Conservation (phyloP, 164 flowering plant species). For the Vitis amurensis region DNA sequence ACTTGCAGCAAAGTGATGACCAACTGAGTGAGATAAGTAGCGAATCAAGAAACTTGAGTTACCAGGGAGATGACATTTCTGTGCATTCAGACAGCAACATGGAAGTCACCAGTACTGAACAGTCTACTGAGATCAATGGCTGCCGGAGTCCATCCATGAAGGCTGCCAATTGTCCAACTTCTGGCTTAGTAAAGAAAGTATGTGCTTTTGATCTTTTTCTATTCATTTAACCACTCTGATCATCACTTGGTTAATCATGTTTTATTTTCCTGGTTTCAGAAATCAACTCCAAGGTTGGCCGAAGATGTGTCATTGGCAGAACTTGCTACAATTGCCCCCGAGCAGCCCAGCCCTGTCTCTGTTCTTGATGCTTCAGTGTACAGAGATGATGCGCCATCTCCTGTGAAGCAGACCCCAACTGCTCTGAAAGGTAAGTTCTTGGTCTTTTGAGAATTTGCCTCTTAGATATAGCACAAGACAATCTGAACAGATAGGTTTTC, state of each 20-base stretch:
- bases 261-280: constrained; percentile 23
- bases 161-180: constrained; percentile 13
- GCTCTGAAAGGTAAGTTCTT: constrained; percentile 26
- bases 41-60: constrained; percentile 50
- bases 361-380: constrained; percentile 39
- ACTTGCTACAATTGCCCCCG: constrained; percentile 31
- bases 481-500: too few species aligned
- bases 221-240: background rate
- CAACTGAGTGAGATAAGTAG: constrained; percentile 53
- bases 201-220: constrained; percentile 8
- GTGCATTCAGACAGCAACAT: constrained; percentile 39
- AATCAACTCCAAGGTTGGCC: constrained; percentile 15
- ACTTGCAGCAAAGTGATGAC: constrained; percentile 42
- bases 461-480: background rate
- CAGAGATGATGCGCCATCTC: constrained; percentile 38
- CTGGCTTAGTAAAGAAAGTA: constrained; percentile 24
- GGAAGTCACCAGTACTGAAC: constrained; percentile 40
- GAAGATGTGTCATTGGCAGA: constrained; percentile 33
- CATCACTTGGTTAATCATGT: background rate
- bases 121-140: constrained; percentile 27
- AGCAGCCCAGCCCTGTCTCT: constrained; percentile 60
- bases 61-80: constrained; percentile 49
- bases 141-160: constrained; percentile 29
- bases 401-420: constrained; percentile 25
- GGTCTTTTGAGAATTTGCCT: background rate